phyloP scores from a whole-genome alignment of 1,139 yeast species.

The Diutina rugosa region DNA sequence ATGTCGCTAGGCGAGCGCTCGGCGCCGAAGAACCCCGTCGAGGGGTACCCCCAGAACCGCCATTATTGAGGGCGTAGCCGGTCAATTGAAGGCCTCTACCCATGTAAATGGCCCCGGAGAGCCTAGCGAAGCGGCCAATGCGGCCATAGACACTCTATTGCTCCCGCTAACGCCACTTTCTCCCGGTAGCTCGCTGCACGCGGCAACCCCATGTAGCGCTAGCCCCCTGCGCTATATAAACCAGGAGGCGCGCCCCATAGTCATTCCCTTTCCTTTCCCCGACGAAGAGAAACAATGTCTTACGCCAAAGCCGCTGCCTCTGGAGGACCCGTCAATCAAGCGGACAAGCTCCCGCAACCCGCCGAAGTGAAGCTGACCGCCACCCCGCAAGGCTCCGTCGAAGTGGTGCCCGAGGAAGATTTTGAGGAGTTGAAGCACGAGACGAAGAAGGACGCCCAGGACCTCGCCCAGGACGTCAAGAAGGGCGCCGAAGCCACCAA shows the following conservation, averaged over 20 bases:
- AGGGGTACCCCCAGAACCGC: background rate
- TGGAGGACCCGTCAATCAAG: constrained; percentile 17
- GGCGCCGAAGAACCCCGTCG: background rate
- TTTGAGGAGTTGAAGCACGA: constrained; percentile 17
- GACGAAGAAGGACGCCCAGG: constrained; percentile 6
- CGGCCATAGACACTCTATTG: background rate
- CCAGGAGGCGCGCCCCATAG: constrained; percentile 6
- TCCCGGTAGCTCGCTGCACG: background rate
- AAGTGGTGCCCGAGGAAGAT: constrained; percentile 15
- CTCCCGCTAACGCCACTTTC: background rate
- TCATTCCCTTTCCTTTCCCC: constrained; percentile 3
- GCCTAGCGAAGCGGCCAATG: too few species aligned
- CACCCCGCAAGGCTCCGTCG: constrained; percentile 15
- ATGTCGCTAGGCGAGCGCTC: background rate
- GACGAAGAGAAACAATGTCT: constrained; percentile 4
- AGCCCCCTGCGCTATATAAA: constrained; percentile 6
- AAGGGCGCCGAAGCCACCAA: constrained; percentile 6
- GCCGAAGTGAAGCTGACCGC: constrained; percentile 13
- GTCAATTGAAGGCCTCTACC: background rate
- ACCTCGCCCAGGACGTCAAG: background rate
- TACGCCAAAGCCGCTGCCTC: constrained; percentile 32
- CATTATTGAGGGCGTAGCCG: too few species aligned
- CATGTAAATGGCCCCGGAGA: too few species aligned
- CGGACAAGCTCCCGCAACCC: constrained; percentile 14
- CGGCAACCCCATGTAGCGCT: background rate